A percentile compares a stretch with the other conserved stretches of the same genome.
These are phyloP conservation scores for Paraphysoderma sedebokerense DNA, from an alignment of 371 early-diverging fungal species.

Conservation along the genomic window DNA sequence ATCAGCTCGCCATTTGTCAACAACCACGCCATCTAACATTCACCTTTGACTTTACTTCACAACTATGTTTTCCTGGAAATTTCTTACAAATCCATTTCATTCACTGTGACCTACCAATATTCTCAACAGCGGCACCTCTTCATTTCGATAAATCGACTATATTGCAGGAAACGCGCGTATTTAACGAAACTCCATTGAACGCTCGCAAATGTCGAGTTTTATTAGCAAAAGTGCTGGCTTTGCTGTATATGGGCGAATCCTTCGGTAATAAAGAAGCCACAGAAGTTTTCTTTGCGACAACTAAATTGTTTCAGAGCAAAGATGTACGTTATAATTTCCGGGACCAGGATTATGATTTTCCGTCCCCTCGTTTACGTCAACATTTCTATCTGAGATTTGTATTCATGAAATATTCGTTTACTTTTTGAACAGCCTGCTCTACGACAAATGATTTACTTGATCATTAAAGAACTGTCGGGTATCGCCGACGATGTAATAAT, in stretches of 20 bases:
- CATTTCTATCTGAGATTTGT: neutral
- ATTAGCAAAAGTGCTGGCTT: constrained; percentile 80
- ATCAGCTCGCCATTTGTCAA: no score
- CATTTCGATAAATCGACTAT: constrained; percentile 82
- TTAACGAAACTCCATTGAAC: constrained; percentile 91
- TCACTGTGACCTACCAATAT: neutral
- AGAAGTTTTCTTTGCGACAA: constrained; percentile 90
- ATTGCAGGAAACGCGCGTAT: constrained; percentile 88
- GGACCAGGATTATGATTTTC: neutral
- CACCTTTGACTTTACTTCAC: neutral
- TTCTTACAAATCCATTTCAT: neutral
- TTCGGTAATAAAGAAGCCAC: constrained; percentile 88
- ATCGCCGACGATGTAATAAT: constrained; percentile 93
- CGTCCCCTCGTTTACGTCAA: neutral
- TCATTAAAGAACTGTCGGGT: constrained; percentile 86
- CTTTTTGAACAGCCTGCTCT: constrained; percentile 51
- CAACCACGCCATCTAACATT: no score
- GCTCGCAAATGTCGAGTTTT: constrained; percentile 81
- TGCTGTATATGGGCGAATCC: constrained; percentile 75
- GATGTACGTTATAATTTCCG: constrained; percentile 70
- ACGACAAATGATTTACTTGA: constrained; percentile 90
- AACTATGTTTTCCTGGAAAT: neutral
- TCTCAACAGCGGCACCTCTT: neutral
- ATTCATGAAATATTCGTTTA: neutral
- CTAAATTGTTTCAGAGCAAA: constrained; percentile 89